Evolutionary conservation across 768 basidiomycete species (phyloP).

Genomic region (Lactarius indigo): DNA sequence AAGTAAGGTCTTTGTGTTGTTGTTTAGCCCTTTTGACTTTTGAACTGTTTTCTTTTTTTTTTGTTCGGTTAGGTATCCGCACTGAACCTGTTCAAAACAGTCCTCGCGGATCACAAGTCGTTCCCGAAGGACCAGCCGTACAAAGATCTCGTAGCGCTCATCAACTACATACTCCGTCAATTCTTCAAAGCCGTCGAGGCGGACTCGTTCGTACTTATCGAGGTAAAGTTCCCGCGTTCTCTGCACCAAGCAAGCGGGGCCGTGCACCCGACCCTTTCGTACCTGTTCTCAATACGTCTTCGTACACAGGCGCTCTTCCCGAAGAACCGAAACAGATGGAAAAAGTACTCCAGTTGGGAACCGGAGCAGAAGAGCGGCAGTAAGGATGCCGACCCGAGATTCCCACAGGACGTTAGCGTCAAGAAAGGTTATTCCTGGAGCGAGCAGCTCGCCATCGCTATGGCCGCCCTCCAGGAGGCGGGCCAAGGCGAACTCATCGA

Average conservation of each 20-base stretch:
- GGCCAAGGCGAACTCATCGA: conserved; percentile 62
- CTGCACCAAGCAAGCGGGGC: neutral
- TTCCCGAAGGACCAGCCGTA: conserved; percentile 74
- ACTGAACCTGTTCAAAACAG: conserved; percentile 80
- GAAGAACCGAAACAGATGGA: conserved; percentile 84
- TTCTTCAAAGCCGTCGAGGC: conserved; percentile 92
- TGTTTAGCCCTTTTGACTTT: conserved; percentile 10
- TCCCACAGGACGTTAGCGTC: conserved; percentile 69
- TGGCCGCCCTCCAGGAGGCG: conserved; percentile 67
- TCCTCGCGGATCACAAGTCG: conserved; percentile 76
- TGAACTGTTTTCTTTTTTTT: conserved; percentile 13
- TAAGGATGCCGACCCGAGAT: conserved; percentile 40
- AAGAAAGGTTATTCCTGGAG: conserved; percentile 88
- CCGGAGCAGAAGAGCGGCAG: conserved; percentile 46
- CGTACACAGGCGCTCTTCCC: conserved; percentile 74
- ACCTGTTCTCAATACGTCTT: neutral
- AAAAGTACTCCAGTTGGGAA: conserved; percentile 77
- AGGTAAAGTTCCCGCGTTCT: conserved; percentile 47
- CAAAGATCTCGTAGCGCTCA: conserved; percentile 79
- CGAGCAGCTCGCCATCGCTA: conserved; percentile 84
- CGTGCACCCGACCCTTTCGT: neutral
- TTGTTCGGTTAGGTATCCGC: conserved; percentile 69
- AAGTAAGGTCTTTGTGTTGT: conserved; percentile 51
- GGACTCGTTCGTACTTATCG: conserved; percentile 83
- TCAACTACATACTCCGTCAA: conserved; percentile 83